Conservation (phyloP, 139 green algal genomes). For the Coelastrella sp. region DNA sequence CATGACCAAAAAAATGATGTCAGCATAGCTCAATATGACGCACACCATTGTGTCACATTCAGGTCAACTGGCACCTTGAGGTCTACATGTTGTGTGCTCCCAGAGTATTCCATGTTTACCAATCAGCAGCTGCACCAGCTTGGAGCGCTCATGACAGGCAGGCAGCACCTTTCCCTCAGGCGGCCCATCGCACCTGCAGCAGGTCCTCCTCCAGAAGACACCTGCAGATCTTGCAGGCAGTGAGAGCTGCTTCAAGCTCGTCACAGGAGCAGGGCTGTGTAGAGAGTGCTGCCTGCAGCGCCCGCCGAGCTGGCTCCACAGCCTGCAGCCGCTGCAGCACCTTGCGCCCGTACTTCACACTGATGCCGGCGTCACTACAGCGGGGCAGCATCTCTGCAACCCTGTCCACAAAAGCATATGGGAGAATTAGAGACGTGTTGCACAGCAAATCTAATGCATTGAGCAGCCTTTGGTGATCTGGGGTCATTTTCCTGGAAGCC, state of each 20-base stretch:
- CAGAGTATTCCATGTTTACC: neutral
- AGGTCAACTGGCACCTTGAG: no score
- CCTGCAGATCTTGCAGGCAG: conserved; percentile 41
- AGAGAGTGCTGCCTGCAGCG: conserved; percentile 42
- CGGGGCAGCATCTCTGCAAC: conserved; percentile 45
- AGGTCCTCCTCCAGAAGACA: conserved; percentile 47
- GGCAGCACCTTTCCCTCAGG: neutral
- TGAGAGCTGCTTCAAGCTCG: conserved; percentile 48
- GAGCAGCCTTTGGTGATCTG: no score
- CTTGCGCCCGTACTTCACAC: conserved; percentile 64
- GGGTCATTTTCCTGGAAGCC: no score
- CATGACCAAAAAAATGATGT: no score
- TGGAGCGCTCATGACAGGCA: no score
- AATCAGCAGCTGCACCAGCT: no score
- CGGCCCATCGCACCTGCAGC: neutral
- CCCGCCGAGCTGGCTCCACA: conserved; percentile 34
- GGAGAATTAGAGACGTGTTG: neutral
- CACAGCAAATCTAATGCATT: neutral
- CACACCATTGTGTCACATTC: neutral
- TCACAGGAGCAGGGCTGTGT: neutral
- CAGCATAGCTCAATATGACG: no score
- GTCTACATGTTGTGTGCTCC: neutral
- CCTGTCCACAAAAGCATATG: neutral
- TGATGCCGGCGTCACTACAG: conserved; percentile 51
- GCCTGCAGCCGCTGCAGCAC: conserved; percentile 58